phyloP scores from a whole-genome alignment of 805 yeast genomes.

The Wickerhamiella cacticola region DNA sequence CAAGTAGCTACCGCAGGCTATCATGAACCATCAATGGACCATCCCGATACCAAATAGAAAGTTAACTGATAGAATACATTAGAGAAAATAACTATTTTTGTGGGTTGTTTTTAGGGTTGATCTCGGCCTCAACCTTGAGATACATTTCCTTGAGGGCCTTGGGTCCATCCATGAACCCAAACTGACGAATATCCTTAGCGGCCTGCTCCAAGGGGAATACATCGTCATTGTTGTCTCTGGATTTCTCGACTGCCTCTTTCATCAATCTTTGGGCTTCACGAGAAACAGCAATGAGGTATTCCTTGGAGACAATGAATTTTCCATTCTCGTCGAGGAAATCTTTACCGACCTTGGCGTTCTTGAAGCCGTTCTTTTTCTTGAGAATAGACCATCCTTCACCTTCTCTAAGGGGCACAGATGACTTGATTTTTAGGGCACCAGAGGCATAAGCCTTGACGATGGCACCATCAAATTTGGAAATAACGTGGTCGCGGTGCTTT shows the following conservation, averaged over 20 bases:
- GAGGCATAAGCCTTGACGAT: conserved; percentile 61
- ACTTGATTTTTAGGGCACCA: conserved; percentile 49
- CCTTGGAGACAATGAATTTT: conserved; percentile 20
- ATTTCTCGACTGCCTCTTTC: conserved; percentile 2
- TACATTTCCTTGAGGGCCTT: conserved; percentile 20
- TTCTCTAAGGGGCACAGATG: conserved; percentile 50
- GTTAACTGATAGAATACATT: neutral
- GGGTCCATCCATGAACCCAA: conserved; percentile 24
- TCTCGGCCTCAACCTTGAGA: conserved; percentile 16
- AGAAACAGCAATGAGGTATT: conserved; percentile 16
- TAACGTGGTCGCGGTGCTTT: conserved; percentile 49
- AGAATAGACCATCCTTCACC: conserved; percentile 63
- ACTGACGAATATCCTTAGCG: conserved; percentile 21
- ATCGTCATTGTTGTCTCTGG: conserved; percentile 12
- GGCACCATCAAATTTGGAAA: conserved; percentile 57
- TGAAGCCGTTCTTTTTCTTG: conserved; percentile 13
- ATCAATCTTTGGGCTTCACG: neutral
- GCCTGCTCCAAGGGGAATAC: conserved; percentile 10
- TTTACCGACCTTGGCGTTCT: conserved; percentile 16
- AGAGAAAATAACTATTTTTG: neutral
- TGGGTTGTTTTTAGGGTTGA: conserved; percentile 5
- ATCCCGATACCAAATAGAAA: too few relatives aligned
- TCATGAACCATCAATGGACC: neutral
- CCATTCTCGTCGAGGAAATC: conserved; percentile 12
- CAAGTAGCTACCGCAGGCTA: too few relatives aligned